Evolutionary conservation across 345 rosid genomes (phyloP).

Genomic region (Salix viminalis): DNA sequence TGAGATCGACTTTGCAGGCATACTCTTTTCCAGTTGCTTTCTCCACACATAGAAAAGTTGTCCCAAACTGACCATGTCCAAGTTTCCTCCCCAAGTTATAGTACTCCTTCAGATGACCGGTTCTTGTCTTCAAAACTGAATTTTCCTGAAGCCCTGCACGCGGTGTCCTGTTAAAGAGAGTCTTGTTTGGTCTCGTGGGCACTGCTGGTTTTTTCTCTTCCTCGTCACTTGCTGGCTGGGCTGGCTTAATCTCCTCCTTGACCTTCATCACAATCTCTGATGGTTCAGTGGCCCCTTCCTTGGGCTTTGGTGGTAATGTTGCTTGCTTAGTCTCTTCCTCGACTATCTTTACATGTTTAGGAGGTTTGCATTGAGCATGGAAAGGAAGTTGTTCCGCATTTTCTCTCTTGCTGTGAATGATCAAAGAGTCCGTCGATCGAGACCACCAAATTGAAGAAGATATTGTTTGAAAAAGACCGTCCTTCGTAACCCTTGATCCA

Average conservation of each 20-base stretch:
- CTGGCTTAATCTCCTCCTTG: constrained; percentile 9
- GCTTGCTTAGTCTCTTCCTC: constrained; percentile 6
- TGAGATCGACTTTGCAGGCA: constrained; percentile 82
- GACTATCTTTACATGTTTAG: constrained; percentile 40
- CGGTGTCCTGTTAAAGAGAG: constrained; percentile 48
- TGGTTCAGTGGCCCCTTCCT: background rate
- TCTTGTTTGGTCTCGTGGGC: constrained; percentile 25
- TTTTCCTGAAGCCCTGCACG: constrained; percentile 58
- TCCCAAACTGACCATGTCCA: constrained; percentile 92
- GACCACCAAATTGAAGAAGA: constrained; percentile 33
- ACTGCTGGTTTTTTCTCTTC: constrained; percentile 19
- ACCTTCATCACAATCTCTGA: background rate
- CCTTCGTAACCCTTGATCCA: constrained; percentile 30
- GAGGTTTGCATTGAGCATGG: constrained; percentile 24
- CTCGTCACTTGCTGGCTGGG: background rate
- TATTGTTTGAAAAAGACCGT: constrained; percentile 26
- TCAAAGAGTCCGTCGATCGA: constrained; percentile 9
- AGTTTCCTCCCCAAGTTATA: constrained; percentile 68
- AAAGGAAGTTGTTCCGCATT: constrained; percentile 7
- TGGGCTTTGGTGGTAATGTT: background rate
- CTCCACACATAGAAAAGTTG: constrained; percentile 68
- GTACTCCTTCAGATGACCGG: constrained; percentile 64
- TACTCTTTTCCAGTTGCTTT: constrained; percentile 67
- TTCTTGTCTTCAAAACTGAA: constrained; percentile 53
- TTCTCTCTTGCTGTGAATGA: constrained; percentile 5